Evolutionary conservation across 169 alveolate genomes (phyloP), one percentile per base, ranked within the genome.

Genomic region (Perkinsus chesapeaki): DNA sequence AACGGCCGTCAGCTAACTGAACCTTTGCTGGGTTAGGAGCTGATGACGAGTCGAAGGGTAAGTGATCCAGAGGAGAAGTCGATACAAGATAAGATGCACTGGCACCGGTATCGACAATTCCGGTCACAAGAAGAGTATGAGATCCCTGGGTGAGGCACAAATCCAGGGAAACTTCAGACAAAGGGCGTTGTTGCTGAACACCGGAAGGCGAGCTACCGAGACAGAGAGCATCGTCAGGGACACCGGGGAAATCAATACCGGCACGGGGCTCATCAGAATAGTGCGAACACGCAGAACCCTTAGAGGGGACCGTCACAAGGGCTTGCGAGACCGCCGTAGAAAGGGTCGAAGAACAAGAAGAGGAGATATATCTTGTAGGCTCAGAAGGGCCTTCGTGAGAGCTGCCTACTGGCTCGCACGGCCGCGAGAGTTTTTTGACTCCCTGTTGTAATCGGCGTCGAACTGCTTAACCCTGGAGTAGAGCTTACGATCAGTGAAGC

Each of bases 361-460:
- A 16, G 31, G 31, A 7, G 27, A 34, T 7, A 0, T 1, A 23
- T 60, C 3, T 1, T 60, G 82, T 60, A 60, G 82, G 31, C 82
- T 60, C 82, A 60, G 7, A 20, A 1, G 31, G 82, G 82, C 82
- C 82, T 3, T 60, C 23, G 82, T 60, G 82, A 7, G 82, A 60
- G 82, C 31, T 23, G 82, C 82, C 82, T 60, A 60, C 82, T 60
- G 82, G 82, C 82, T 60, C 82, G 82, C 82, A 60, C 82, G 82
- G 23, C 82, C 82, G 82, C 23, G 82, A 34, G 31, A 60, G 82
- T 60, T 60, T 60, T 60, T 60, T 60, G 82, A 60, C 3, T 60
- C 27, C 31, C 37, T 1, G 31, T 60, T 60, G 82, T 7, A 60
- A 23, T 60, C 82, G 31, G 31, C 3, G 31, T 60, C 82, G 82